Percentiles rank a stretch among this genome's conserved stretches.
phyloP scores from a whole-genome alignment of 2,329 filamentous ascomycete genomes.

The Xylariaceae sp. region DNA sequence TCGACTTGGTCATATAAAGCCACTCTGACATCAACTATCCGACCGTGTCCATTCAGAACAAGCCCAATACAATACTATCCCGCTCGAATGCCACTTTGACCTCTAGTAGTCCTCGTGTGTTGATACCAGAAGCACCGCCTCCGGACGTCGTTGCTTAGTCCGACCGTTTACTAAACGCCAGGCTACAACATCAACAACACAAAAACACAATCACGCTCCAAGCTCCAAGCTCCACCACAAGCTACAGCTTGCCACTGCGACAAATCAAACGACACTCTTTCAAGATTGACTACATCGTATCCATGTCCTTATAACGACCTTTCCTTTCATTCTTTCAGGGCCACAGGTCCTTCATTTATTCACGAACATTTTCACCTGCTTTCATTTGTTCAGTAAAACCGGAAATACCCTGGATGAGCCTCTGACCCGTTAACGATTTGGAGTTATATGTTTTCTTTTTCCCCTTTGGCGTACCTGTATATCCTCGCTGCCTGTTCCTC shows the following conservation, averaged over 20 bases:
- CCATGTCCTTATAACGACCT: conserved; percentile 49
- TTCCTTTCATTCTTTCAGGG: conserved; percentile 41
- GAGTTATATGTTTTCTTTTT: conserved; percentile 41
- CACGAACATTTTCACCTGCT: conserved; percentile 35
- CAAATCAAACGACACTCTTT: conserved; percentile 35
- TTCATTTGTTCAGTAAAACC: conserved; percentile 43
- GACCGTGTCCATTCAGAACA: conserved; percentile 13
- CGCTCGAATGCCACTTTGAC: conserved; percentile 36
- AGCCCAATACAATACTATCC: conserved; percentile 19
- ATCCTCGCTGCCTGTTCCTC: conserved; percentile 32
- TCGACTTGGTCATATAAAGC: conserved; percentile 32
- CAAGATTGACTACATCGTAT: conserved; percentile 36
- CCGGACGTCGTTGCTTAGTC: conserved; percentile 30
- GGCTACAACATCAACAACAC: conserved; percentile 26
- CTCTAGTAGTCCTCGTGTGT: conserved; percentile 29
- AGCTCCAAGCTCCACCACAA: conserved; percentile 18
- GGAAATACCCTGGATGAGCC: conserved; percentile 48
- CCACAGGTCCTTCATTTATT: conserved; percentile 33
- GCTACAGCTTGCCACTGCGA: conserved; percentile 22
- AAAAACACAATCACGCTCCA: conserved; percentile 16
- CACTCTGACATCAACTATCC: conserved; percentile 24
- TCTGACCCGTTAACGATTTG: conserved; percentile 49
- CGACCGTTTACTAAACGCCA: conserved; percentile 31
- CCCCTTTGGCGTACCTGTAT: conserved; percentile 35
- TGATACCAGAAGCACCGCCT: conserved; percentile 33